These are phyloP conservation scores for Plasmopara muralis DNA, from an alignment of 352 stramenopile species.

Conservation along the genomic window DNA sequence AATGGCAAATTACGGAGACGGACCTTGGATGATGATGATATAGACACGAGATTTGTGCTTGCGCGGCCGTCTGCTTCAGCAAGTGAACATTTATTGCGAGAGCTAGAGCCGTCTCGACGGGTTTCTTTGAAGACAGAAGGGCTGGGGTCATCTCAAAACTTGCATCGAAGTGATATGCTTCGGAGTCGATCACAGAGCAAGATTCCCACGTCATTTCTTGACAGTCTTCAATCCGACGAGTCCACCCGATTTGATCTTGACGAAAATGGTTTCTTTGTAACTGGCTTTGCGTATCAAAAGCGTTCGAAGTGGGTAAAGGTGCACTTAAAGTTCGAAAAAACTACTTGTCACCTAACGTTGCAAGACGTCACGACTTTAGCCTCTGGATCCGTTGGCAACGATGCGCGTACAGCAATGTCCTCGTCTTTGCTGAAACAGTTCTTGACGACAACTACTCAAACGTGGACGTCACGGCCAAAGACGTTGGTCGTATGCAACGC, in stretches of 20 bases:
- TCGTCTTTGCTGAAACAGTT: constrained; percentile 53
- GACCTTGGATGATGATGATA: constrained; percentile 30
- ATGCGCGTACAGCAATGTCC: constrained; percentile 14
- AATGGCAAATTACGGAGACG: constrained; percentile 18
- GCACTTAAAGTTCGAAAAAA: constrained; percentile 61
- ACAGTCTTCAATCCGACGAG: constrained; percentile 57
- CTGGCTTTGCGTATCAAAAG: constrained; percentile 72
- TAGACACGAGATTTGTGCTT: constrained; percentile 48
- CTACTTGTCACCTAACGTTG: constrained; percentile 43
- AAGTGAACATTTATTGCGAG: constrained; percentile 55
- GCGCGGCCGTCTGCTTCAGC: constrained; percentile 50
- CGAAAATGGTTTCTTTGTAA: constrained; percentile 47
- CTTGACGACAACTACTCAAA: constrained; percentile 46
- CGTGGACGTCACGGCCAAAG: constrained; percentile 48
- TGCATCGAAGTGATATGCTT: constrained; percentile 65
- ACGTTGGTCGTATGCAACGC: constrained; percentile 69
- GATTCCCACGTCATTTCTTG: constrained; percentile 62
- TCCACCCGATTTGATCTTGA: constrained; percentile 45
- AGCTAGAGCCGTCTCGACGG: constrained; percentile 58
- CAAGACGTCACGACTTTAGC: constrained; percentile 26
- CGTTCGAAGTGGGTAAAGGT: constrained; percentile 68
- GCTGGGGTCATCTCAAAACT: constrained; percentile 55
- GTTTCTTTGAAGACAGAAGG: constrained; percentile 68
- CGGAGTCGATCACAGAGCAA: constrained; percentile 65
- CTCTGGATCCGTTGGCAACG: constrained; percentile 5